These are phyloP conservation scores for Glutinoglossum americanum DNA, from an alignment of 495 filamentous ascomycete species.

Conservation along the genomic window DNA sequence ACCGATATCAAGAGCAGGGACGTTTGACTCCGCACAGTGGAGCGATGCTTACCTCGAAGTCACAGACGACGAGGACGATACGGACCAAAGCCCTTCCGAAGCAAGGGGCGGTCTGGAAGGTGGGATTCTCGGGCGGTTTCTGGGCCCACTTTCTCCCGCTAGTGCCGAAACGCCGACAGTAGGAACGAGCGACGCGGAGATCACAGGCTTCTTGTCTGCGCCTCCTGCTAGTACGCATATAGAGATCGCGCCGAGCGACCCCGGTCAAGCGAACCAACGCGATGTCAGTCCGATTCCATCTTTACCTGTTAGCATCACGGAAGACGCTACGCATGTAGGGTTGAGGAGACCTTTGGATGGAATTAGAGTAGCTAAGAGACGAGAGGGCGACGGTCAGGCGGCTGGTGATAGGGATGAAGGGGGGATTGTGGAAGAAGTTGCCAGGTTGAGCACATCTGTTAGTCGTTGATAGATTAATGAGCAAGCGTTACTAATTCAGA, in stretches of 20 bases:
- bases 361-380: not conserved
- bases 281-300: not conserved
- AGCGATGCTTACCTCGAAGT: slow-evolving; percentile 1
- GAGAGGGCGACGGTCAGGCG: not conserved
- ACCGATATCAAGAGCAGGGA: not conserved
- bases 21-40: slow-evolving; percentile 3
- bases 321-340: not conserved
- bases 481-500: too few relatives aligned
- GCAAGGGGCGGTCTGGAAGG: not conserved
- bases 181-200: not conserved
- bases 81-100: not conserved
- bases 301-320: not conserved
- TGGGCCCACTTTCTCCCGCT: not conserved
- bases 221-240: not conserved
- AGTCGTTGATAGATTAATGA: too few relatives aligned
- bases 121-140: not conserved
- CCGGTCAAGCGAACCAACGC: too few relatives aligned
- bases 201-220: not conserved
- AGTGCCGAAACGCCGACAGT: not conserved
- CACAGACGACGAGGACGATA: slow-evolving; percentile 3
- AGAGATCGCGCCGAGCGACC: too few relatives aligned
- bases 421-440: not conserved
- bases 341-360: not conserved
- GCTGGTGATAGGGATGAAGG: not conserved
- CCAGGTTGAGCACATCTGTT: not conserved